Percentiles rank a stretch among this genome's conserved stretches.
Conservation (phyloP, 1,284 basidiomycete genomes). For the Leccinum griseonigrum region DNA sequence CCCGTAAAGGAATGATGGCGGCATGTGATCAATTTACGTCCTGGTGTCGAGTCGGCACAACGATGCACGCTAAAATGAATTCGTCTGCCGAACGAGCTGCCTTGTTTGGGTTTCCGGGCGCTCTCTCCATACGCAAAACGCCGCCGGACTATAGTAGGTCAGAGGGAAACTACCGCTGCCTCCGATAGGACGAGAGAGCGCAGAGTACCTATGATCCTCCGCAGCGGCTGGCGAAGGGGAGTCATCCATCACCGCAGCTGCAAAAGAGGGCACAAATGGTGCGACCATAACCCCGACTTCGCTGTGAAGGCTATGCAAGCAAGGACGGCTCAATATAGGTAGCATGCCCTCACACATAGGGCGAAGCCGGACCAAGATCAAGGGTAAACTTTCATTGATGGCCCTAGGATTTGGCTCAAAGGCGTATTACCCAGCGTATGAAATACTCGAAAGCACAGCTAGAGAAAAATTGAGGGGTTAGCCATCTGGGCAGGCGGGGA, state of each 20-base stretch:
- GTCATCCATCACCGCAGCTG: slow-evolving; percentile 2
- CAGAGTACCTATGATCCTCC: slow-evolving; percentile 8
- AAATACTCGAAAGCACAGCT: slow-evolving; percentile 18
- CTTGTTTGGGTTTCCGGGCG: slow-evolving; percentile 1
- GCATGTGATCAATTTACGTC: slow-evolving; percentile 27
- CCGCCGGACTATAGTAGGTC: slow-evolving; percentile 14
- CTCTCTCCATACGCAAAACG: slow-evolving; percentile 12
- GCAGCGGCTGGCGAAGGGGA: slow-evolving; percentile 5
- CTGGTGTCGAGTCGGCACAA: slow-evolving; percentile 11
- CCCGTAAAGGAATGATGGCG: slow-evolving; percentile 23
- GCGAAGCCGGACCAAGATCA: slow-evolving; percentile 2
- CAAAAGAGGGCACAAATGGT: slow-evolving; percentile 18
- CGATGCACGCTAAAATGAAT: slow-evolving; percentile 14
- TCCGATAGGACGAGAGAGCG: slow-evolving; percentile 6
- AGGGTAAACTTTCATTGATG: slow-evolving; percentile 1
- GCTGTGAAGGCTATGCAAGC: slow-evolving; percentile 6
- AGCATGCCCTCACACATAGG: not conserved
- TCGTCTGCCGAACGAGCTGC: slow-evolving; percentile 8
- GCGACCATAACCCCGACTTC: slow-evolving; percentile 6
- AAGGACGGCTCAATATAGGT: slow-evolving; percentile 6
- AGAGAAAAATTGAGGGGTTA: slow-evolving; percentile 13
- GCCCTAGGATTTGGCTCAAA: slow-evolving; percentile 7
- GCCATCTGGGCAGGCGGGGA: slow-evolving; percentile 22
- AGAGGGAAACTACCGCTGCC: slow-evolving; percentile 7
- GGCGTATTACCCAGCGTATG: slow-evolving; percentile 6